Percentiles rank a stretch among this genome's conserved stretches.
These are phyloP conservation scores for Penicillium manginii DNA, from an alignment of 495 filamentous ascomycete genomes.

Conservation along the genomic window DNA sequence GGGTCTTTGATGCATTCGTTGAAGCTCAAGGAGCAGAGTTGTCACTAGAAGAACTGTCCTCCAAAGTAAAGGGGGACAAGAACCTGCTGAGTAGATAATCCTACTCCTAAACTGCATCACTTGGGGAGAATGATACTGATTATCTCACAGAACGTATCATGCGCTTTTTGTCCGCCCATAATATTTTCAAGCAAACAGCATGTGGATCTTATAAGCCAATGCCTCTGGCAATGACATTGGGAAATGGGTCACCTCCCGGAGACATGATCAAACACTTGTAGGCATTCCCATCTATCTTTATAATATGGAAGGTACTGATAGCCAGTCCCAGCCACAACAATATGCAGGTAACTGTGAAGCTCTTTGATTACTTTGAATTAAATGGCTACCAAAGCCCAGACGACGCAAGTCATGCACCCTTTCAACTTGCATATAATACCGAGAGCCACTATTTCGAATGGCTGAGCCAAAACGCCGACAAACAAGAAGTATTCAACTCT, in stretches of 20 bases:
- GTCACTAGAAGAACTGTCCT: slow-evolving; percentile 12
- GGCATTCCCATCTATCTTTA: neutral
- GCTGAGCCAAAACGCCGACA: slow-evolving; percentile 20
- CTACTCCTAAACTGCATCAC: neutral
- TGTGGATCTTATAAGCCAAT: slow-evolving; percentile 15
- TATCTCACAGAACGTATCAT: slow-evolving; percentile 21
- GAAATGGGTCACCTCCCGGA: neutral
- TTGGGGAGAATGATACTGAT: slow-evolving; percentile 1
- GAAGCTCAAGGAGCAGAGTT: slow-evolving; percentile 9
- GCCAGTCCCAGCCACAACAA: slow-evolving; percentile 11
- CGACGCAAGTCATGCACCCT: slow-evolving; percentile 27
- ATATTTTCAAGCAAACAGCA: slow-evolving; percentile 14
- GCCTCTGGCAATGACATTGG: slow-evolving; percentile 19
- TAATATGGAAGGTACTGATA: neutral
- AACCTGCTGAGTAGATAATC: slow-evolving; percentile 20
- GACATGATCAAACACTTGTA: slow-evolving; percentile 30
- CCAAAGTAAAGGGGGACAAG: slow-evolving; percentile 24
- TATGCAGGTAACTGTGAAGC: slow-evolving; percentile 17
- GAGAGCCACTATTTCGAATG: slow-evolving; percentile 32
- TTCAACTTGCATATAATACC: slow-evolving; percentile 35
- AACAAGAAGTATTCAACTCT: slow-evolving; percentile 26
- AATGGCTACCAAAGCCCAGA: slow-evolving; percentile 31
- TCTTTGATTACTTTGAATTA: slow-evolving; percentile 24
- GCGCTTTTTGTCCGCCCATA: slow-evolving; percentile 15
- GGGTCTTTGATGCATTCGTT: slow-evolving; percentile 26